These are phyloP conservation scores for Kazachstania kunashirensis DNA, from an alignment of 805 yeast species.

Conservation along the genomic window DNA sequence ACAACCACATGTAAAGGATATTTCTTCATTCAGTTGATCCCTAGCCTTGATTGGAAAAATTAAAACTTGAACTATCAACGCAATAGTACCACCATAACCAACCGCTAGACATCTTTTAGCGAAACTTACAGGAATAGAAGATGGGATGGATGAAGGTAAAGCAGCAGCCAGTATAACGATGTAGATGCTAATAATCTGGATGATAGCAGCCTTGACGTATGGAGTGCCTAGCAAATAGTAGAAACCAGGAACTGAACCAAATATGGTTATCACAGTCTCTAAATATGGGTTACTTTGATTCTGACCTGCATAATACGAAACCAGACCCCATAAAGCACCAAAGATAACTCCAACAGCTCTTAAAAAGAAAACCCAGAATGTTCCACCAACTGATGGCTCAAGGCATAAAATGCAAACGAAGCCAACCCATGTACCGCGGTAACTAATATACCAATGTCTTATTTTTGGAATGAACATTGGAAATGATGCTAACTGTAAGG, in stretches of 20 bases:
- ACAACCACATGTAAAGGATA: conserved; percentile 33
- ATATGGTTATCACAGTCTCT: conserved; percentile 34
- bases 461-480: conserved; percentile 42
- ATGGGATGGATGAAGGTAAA: conserved; percentile 30
- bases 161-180: conserved; percentile 39
- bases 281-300: conserved; percentile 34
- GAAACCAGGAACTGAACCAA: conserved; percentile 40
- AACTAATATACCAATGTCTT: conserved; percentile 40
- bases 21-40: conserved; percentile 35
- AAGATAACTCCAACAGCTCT: conserved; percentile 39
- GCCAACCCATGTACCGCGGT: conserved; percentile 45
- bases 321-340: conserved; percentile 43
- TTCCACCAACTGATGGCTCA: conserved; percentile 44
- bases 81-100: conserved; percentile 41
- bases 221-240: conserved; percentile 38
- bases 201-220: conserved; percentile 42
- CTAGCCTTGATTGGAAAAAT: conserved; percentile 42
- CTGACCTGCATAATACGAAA: conserved; percentile 37
- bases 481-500: conserved; percentile 39
- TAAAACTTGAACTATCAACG: conserved; percentile 36
- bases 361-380: conserved; percentile 38
- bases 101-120: conserved; percentile 43
- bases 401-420: conserved; percentile 41
- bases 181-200: conserved; percentile 38
- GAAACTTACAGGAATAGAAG: conserved; percentile 36